These are phyloP conservation scores for Coemansia sp. DNA, from an alignment of 192 early-diverging fungal genomes.

Conservation along the genomic window DNA sequence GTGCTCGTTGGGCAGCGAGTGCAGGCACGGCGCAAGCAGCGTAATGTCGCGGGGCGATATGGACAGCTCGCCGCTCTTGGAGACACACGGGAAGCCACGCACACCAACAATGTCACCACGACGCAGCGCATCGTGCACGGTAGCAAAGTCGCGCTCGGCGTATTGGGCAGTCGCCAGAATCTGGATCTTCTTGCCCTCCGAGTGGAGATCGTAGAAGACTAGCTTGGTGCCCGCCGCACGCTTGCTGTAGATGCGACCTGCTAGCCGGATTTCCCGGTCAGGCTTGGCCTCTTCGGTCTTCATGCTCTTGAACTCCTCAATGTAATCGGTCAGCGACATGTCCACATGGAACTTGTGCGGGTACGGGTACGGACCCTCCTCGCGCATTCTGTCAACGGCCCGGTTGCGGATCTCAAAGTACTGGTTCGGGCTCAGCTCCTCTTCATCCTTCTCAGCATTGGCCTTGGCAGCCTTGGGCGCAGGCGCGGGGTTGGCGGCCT, in stretches of 20 bases:
- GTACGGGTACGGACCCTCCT: slow-evolving; percentile 86
- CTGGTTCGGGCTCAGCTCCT: slow-evolving; percentile 85
- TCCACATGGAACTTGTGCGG: slow-evolving; percentile 97
- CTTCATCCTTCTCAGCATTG: slow-evolving; percentile 67
- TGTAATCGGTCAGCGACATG: slow-evolving; percentile 81
- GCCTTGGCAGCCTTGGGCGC: slow-evolving; percentile 45
- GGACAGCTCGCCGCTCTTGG: slow-evolving; percentile 93
- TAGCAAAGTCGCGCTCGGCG: slow-evolving; percentile 68
- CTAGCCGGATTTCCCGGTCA: slow-evolving; percentile 72
- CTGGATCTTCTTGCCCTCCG: slow-evolving; percentile 92
- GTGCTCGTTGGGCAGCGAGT: slow-evolving; percentile 92
- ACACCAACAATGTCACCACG: slow-evolving; percentile 98
- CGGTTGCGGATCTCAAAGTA: slow-evolving; percentile 97
- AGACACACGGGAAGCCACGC: slow-evolving; percentile 82
- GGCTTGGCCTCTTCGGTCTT: slow-evolving; percentile 65
- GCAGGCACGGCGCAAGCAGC: slow-evolving; percentile 90
- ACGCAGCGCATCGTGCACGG: slow-evolving; percentile 77
- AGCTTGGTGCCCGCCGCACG: slow-evolving; percentile 86
- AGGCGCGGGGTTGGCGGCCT: slow-evolving; percentile 63
- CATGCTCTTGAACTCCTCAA: slow-evolving; percentile 74
- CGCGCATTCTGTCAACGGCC: slow-evolving; percentile 78
- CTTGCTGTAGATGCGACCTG: slow-evolving; percentile 96
- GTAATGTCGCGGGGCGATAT: slow-evolving; percentile 87
- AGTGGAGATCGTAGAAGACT: slow-evolving; percentile 94
- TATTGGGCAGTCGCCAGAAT: slow-evolving; percentile 82